Conservation (phyloP, 2,329 filamentous ascomycete genomes). For the Epichloe brachyelytri region DNA sequence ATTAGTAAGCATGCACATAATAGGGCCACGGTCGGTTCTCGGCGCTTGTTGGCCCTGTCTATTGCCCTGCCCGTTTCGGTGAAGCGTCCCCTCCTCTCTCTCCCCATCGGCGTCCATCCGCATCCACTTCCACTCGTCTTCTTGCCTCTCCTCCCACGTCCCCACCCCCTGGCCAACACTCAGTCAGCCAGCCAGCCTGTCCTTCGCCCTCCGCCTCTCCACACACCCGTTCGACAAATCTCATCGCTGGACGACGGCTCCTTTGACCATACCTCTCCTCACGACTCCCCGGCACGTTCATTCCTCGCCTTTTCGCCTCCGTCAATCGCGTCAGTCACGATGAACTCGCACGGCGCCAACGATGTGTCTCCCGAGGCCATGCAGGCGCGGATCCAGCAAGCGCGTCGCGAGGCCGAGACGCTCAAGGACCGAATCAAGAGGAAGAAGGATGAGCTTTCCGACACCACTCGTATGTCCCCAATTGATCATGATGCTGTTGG, state of each 20-base stretch:
- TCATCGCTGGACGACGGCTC: constrained; percentile 15
- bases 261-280: constrained; percentile 6
- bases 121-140: background rate
- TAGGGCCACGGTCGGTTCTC: background rate
- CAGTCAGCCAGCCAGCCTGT: constrained; percentile 8
- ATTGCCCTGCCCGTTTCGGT: background rate
- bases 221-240: constrained; percentile 17
- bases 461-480: constrained; percentile 76
- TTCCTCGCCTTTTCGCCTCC: constrained; percentile 5
- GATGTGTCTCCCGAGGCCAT: constrained; percentile 64
- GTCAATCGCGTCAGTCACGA: constrained; percentile 21
- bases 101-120: background rate
- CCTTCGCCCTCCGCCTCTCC: constrained; percentile 21
- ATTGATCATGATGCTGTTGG: constrained; percentile 5
- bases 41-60: background rate
- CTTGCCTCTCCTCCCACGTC: background rate
- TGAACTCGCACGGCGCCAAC: constrained; percentile 45
- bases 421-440: constrained; percentile 98
- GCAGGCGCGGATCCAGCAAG: constrained; percentile 85
- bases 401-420: constrained; percentile 92
- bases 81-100: background rate
- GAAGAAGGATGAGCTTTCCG: constrained; percentile 98
- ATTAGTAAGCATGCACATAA: background rate
- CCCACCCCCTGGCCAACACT: constrained; percentile 1
- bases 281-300: background rate